A percentile compares a stretch with the other conserved stretches of the same genome.
These are phyloP conservation scores for Candida nonsorbophila DNA, from an alignment of 805 yeast species.

Conservation along the genomic window DNA sequence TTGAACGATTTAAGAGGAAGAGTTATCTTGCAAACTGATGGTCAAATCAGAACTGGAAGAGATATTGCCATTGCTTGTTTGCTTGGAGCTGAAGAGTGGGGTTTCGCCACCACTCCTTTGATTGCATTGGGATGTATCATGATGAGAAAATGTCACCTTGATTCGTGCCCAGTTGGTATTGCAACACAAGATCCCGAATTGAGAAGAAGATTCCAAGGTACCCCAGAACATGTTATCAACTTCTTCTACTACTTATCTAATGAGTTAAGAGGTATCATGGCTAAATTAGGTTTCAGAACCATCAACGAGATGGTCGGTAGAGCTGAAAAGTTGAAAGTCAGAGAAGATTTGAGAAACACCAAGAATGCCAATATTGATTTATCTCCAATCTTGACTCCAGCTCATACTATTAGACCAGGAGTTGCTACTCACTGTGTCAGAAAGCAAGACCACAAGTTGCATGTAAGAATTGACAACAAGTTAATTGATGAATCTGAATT, in stretches of 20 bases:
- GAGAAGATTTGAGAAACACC: conserved; percentile 80
- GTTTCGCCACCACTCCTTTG: conserved; percentile 94
- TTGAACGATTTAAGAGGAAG: conserved; percentile 94
- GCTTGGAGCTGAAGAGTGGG: conserved; percentile 98
- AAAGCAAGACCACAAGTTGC: conserved; percentile 91
- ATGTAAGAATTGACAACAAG: conserved; percentile 91
- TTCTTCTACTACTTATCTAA: conserved; percentile 93
- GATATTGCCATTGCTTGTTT: conserved; percentile 95
- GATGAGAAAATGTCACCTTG: conserved; percentile 84
- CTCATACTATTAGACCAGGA: conserved; percentile 93
- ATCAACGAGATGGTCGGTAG: conserved; percentile 98
- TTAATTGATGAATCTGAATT: conserved; percentile 93
- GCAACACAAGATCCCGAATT: conserved; percentile 97
- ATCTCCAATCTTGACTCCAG: conserved; percentile 93
- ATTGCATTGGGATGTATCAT: conserved; percentile 97
- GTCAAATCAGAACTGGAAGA: conserved; percentile 94
- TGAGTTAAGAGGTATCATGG: conserved; percentile 90
- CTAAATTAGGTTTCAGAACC: conserved; percentile 89
- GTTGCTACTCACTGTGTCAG: conserved; percentile 89
- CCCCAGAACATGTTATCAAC: conserved; percentile 97
- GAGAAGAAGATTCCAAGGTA: conserved; percentile 88
- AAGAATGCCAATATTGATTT: conserved; percentile 90
- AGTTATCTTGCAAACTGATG: conserved; percentile 96
- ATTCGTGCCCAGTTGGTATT: conserved; percentile 96
- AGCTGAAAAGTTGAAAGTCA: conserved; percentile 81